Percentiles rank a stretch among this genome's conserved stretches.
Evolutionary conservation across 2,329 filamentous ascomycete genomes (phyloP).

Genomic region (Paramyrothecium sp.): DNA sequence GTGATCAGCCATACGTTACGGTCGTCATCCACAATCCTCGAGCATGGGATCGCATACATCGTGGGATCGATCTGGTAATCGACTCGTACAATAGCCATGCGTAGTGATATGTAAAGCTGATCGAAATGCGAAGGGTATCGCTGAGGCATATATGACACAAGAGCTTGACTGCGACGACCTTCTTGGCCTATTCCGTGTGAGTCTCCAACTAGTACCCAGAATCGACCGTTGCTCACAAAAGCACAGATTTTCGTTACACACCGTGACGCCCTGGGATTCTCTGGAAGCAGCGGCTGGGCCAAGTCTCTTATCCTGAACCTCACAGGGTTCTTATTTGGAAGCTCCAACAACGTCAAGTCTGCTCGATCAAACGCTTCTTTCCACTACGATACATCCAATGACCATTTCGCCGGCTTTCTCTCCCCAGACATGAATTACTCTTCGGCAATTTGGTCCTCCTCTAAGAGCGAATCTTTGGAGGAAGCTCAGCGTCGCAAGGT

Average conservation of each 20-base stretch:
- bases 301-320: slow-evolving; percentile 4
- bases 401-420: slow-evolving; percentile 9
- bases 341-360: slow-evolving; percentile 1
- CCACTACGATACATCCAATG: slow-evolving; percentile 12
- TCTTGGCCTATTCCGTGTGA: slow-evolving; percentile 7
- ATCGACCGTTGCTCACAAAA: not conserved
- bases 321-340: not conserved
- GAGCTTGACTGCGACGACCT: slow-evolving; percentile 11
- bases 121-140: slow-evolving; percentile 5
- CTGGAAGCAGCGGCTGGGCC: slow-evolving; percentile 2
- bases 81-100: too few relatives aligned
- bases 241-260: slow-evolving; percentile 7
- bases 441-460: slow-evolving; percentile 9
- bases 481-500: slow-evolving; percentile 68
- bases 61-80: slow-evolving; percentile 8
- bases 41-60: slow-evolving; percentile 8
- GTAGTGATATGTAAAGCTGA: not conserved
- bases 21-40: slow-evolving; percentile 5
- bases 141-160: slow-evolving; percentile 11
- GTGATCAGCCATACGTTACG: not conserved
- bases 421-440: slow-evolving; percentile 13
- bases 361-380: slow-evolving; percentile 8
- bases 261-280: not conserved
- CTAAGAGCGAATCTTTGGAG: slow-evolving; percentile 56
- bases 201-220: not conserved